phyloP scores from a whole-genome alignment of 805 yeast genomes.

The Zygosaccharomyces kombuchaensis region DNA sequence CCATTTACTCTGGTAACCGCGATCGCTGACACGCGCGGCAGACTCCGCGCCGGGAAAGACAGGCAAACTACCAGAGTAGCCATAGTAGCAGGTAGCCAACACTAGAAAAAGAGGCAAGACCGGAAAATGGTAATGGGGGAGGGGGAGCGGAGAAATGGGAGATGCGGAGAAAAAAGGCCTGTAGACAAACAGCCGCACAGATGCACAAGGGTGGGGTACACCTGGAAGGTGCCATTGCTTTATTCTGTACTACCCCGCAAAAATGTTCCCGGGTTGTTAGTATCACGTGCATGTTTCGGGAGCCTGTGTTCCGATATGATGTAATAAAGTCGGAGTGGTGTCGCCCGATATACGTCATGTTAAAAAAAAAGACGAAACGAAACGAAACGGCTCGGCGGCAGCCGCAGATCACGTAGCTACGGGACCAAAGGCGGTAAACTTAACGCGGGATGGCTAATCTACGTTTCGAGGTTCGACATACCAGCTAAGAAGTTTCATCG shows the following conservation, averaged over 20 bases:
- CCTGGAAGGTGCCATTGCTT: neutral
- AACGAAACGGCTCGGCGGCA: neutral
- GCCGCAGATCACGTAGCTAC: neutral
- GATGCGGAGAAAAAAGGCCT: slow-evolving; percentile 1
- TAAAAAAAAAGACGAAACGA: neutral
- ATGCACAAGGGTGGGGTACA: slow-evolving; percentile 3
- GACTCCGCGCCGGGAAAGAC: slow-evolving; percentile 2
- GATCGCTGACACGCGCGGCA: neutral
- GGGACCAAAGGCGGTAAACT: too few relatives aligned
- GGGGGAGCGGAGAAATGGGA: neutral
- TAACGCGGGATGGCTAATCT: too few relatives aligned
- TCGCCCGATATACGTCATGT: slow-evolving; percentile 1
- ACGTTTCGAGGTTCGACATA: neutral
- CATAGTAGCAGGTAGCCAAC: neutral
- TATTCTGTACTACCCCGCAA: slow-evolving; percentile 1
- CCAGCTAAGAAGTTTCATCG: slow-evolving; percentile 11
- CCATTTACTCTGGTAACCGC: neutral
- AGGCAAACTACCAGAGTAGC: neutral
- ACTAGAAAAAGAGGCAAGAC: neutral
- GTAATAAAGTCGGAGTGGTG: neutral
- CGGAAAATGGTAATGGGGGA: slow-evolving; percentile 2
- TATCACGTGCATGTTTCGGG: neutral
- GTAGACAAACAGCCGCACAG: neutral
- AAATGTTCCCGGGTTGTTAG: neutral
- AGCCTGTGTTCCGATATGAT: neutral